phyloP scores from a whole-genome alignment of 2,329 filamentous ascomycete species.

The Ophiosphaerella herpotricha region DNA sequence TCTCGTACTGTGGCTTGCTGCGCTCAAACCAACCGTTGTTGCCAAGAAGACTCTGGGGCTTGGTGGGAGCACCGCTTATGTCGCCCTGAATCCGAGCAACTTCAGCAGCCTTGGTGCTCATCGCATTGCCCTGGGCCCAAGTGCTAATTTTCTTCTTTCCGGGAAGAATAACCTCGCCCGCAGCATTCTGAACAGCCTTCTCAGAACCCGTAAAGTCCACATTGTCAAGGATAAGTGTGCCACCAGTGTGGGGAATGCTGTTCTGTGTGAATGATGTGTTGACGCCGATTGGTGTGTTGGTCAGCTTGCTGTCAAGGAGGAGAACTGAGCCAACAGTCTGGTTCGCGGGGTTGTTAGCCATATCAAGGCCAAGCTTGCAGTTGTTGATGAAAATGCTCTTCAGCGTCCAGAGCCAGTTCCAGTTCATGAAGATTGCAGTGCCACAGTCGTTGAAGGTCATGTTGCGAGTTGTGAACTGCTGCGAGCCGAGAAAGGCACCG shows the following conservation, averaged over 20 bases:
- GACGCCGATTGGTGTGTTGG: constrained; percentile 75
- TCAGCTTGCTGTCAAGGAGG: constrained; percentile 78
- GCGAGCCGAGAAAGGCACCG: constrained; percentile 65
- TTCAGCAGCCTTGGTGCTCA: constrained; percentile 53
- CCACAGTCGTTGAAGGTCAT: constrained; percentile 55
- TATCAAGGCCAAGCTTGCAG: constrained; percentile 55
- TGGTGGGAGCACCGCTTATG: constrained; percentile 55
- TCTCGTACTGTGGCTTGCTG: constrained; percentile 86
- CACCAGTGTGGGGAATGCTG: constrained; percentile 71
- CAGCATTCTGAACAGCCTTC: constrained; percentile 65
- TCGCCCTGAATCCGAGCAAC: constrained; percentile 62
- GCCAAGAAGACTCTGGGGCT: constrained; percentile 70
- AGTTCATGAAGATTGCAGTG: constrained; percentile 59
- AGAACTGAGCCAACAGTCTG: constrained; percentile 87
- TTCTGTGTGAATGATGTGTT: constrained; percentile 75
- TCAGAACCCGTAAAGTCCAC: constrained; percentile 78
- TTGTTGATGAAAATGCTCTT: constrained; percentile 53
- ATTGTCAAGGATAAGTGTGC: constrained; percentile 84
- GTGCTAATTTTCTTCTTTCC: constrained; percentile 71
- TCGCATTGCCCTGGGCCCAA: constrained; percentile 81
- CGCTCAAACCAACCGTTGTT: constrained; percentile 75
- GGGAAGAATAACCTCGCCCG: constrained; percentile 65
- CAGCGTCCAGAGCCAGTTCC: constrained; percentile 59
- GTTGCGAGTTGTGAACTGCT: constrained; percentile 64
- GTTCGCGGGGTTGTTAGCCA: constrained; percentile 59